Evolutionary conservation across 257 asterid genomes (phyloP).

Genomic region (Cynanchum wilfordii): DNA sequence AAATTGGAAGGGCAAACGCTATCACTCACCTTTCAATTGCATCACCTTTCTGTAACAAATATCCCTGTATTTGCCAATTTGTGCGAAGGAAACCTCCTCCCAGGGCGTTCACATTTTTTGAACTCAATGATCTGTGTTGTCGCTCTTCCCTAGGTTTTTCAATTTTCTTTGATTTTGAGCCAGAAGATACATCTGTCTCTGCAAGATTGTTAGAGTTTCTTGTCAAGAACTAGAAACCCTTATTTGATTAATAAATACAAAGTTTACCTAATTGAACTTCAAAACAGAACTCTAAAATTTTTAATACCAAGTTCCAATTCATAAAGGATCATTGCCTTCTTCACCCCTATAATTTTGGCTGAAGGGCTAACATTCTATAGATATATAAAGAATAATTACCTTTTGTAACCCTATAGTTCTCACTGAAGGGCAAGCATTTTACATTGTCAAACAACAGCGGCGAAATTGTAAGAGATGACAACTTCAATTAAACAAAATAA

Average conservation of each 20-base stretch:
- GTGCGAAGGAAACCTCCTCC: slow-evolving; percentile 69
- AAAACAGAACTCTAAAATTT: not conserved
- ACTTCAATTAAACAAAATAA: not conserved
- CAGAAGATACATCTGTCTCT: slow-evolving; percentile 43
- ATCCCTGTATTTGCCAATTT: slow-evolving; percentile 95
- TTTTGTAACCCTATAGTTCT: not conserved
- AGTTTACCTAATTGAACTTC: not conserved
- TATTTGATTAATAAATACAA: not conserved
- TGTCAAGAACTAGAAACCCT: slow-evolving; percentile 9
- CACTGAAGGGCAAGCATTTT: not conserved
- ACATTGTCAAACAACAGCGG: not conserved
- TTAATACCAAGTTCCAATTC: not conserved
- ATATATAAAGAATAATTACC: not conserved
- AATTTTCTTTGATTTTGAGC: slow-evolving; percentile 29
- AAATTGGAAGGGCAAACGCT: not conserved
- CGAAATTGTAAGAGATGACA: not conserved
- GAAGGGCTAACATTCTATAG: not conserved
- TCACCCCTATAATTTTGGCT: not conserved
- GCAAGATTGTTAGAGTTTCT: slow-evolving; percentile 13
- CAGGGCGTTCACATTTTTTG: slow-evolving; percentile 29
- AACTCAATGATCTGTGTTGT: slow-evolving; percentile 33
- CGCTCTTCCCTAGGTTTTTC: slow-evolving; percentile 35
- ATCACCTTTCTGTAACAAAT: slow-evolving; percentile 73
- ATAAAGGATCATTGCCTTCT: not conserved
- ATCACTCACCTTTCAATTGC: slow-evolving; percentile 64